Evolutionary conservation across 768 basidiomycete species (phyloP).

Genomic region (Lentinula sp.): DNA sequence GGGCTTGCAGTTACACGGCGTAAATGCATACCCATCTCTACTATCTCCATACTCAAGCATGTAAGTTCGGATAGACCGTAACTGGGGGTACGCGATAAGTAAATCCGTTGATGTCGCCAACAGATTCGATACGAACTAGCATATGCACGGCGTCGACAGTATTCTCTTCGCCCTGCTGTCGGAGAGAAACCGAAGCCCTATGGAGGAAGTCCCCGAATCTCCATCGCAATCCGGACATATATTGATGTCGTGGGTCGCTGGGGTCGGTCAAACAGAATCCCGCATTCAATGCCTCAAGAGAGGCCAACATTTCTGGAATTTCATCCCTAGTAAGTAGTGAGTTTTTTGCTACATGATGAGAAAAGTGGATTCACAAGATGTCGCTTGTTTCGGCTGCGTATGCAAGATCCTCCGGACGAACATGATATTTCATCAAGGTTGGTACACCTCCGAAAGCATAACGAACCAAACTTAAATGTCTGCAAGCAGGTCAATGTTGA

Average conservation of each 20-base stretch:
- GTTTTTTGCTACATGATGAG: background rate
- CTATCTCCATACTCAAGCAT: conserved; percentile 74
- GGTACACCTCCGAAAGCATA: conserved; percentile 74
- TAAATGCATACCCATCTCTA: conserved; percentile 37
- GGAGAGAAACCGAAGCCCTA: conserved; percentile 58
- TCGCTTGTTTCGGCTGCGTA: conserved; percentile 49
- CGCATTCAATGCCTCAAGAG: conserved; percentile 52
- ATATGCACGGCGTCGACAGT: conserved; percentile 77
- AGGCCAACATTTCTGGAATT: conserved; percentile 72
- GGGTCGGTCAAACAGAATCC: conserved; percentile 66
- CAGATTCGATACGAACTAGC: conserved; percentile 38
- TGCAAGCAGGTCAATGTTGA: conserved; percentile 15
- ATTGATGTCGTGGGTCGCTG: conserved; percentile 57
- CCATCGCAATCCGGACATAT: conserved; percentile 46
- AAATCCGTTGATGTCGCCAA: background rate
- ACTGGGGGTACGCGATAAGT: background rate
- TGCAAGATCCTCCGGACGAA: conserved; percentile 41
- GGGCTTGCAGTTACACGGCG: background rate
- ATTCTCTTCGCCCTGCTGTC: conserved; percentile 72
- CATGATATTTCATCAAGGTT: conserved; percentile 51
- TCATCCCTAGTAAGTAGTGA: conserved; percentile 43
- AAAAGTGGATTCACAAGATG: conserved; percentile 46
- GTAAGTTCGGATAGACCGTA: conserved; percentile 58
- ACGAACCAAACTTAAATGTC: conserved; percentile 66
- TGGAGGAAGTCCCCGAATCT: conserved; percentile 71